Evolutionary conservation across 2,329 filamentous ascomycete species (phyloP).

Genomic region (Podosphaera fusca): DNA sequence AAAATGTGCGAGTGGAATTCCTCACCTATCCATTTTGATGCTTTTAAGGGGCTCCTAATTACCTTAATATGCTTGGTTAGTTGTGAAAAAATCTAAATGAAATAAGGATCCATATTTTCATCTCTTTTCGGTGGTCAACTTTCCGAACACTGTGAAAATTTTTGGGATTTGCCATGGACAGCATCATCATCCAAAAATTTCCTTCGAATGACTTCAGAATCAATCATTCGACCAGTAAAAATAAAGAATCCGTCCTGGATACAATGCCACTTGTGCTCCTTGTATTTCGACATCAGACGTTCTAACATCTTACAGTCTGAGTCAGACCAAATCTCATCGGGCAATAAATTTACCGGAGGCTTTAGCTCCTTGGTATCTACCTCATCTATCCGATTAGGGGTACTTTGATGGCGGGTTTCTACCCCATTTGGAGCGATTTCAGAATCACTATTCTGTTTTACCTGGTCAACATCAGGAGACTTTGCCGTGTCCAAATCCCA

Average conservation of each 20-base stretch:
- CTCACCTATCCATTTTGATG: too few species aligned
- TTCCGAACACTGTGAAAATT: not conserved
- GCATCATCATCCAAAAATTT: constrained; percentile 13
- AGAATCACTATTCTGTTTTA: not conserved
- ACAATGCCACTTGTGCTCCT: constrained; percentile 13
- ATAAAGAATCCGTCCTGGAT: constrained; percentile 16
- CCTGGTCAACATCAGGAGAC: not conserved
- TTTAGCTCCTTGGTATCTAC: not conserved
- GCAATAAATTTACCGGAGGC: constrained; percentile 3
- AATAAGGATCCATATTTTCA: not conserved
- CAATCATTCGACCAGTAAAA: constrained; percentile 14
- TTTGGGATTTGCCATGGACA: not conserved
- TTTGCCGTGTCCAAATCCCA: not conserved
- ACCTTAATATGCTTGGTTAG: too few species aligned
- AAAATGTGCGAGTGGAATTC: too few species aligned
- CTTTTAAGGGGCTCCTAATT: too few species aligned
- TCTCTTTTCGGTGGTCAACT: not conserved
- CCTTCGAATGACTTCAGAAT: constrained; percentile 9
- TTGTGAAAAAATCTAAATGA: too few species aligned
- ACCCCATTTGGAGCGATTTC: too few species aligned
- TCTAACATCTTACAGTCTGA: constrained; percentile 14
- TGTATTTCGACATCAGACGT: constrained; percentile 9
- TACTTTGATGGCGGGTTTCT: not conserved
- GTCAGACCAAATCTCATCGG: constrained; percentile 10
- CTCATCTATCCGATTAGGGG: not conserved